Base-by-base conservation (phyloP, 2,329 filamentous ascomycete species). In the Penicillium occitanis region DNA sequence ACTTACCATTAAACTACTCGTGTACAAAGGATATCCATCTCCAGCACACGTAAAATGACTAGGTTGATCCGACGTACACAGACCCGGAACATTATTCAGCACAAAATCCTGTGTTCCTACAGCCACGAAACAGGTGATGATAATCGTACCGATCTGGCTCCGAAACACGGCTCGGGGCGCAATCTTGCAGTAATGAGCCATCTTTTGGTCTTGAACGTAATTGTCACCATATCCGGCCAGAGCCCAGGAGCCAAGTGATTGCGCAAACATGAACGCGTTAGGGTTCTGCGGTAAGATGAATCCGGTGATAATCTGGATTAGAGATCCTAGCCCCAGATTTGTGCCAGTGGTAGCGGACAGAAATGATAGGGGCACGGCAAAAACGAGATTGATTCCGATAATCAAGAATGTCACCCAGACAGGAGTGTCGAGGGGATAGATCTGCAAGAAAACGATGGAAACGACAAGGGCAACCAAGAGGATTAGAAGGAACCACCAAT, bases 151-250 rank as follows among this genome's bases (percentile, higher is more conserved):
- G 37, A 61, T 61, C 42, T 61, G 59, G 59, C 59, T 61, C 11
- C 59, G 59, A 42, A 61, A 61, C 14, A 61, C 59, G 5, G 59
- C 40, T 61, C 59, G 59, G 30, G 59, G 59, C 13, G 59, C 40
- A 48, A 61, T 61, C 30, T 61, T 61, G 59, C 59, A 61, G 44
- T 61, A 61, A 35, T 61, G 59, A 13, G 59, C 59, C 59, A 61
- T 61, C 13, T 61, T 61, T 35, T 61, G 59, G 44, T 61, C 59
- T 33, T 61, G 59, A 10, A 61, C 59, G 59, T 61, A 61, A 19
- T 61, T 61, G 14, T 61, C 59, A 4, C 59, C 59, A 13, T 59
- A 59, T 61, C 59, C 59, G 3, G 59, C 59, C 14, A 61, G 59
- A 25, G 59, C 59, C 59, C 59, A 61, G 3, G 46, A 48, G 19